These are phyloP conservation scores for Zhuliangozyma parablackwelliae DNA, from an alignment of 1,139 yeast genomes.

Conservation along the genomic window DNA sequence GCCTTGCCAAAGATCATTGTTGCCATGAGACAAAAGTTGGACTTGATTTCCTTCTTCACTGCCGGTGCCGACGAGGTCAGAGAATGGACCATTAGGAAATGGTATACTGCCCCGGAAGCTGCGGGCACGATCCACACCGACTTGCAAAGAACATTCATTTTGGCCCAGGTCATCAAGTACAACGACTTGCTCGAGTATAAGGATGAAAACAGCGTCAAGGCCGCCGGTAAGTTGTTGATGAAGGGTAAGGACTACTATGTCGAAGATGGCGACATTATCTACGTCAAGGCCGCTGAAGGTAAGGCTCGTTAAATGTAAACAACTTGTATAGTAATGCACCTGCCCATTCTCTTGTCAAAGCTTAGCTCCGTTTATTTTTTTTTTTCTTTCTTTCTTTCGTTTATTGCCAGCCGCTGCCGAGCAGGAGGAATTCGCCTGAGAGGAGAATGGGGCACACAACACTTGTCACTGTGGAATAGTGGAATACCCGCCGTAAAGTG, in stretches of 20 bases:
- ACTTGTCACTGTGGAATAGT: too few species aligned
- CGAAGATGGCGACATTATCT: constrained; percentile 75
- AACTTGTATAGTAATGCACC: neutral
- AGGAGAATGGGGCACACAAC: too few species aligned
- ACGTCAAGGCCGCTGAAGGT: constrained; percentile 96
- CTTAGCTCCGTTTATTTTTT: too few species aligned
- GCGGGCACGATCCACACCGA: constrained; percentile 81
- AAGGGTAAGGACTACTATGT: constrained; percentile 98
- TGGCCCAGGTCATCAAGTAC: constrained; percentile 46
- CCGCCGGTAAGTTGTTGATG: constrained; percentile 87
- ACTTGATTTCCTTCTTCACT: constrained; percentile 79
- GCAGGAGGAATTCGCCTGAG: too few species aligned
- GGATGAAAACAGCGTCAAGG: constrained; percentile 81
- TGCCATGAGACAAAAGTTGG: constrained; percentile 78
- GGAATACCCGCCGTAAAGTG: too few species aligned
- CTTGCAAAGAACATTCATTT: constrained; percentile 47
- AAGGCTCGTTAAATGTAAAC: constrained; percentile 48
- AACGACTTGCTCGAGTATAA: constrained; percentile 67
- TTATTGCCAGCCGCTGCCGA: too few species aligned
- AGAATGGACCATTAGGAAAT: constrained; percentile 85
- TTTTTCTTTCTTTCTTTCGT: too few species aligned
- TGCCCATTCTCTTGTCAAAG: too few species aligned
- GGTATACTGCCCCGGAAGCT: constrained; percentile 84
- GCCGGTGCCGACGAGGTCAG: constrained; percentile 84
- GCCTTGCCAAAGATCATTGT: constrained; percentile 86